These are phyloP conservation scores for Spergularia azorica DNA, from an alignment of 179 eudicot genomes.

Conservation along the genomic window DNA sequence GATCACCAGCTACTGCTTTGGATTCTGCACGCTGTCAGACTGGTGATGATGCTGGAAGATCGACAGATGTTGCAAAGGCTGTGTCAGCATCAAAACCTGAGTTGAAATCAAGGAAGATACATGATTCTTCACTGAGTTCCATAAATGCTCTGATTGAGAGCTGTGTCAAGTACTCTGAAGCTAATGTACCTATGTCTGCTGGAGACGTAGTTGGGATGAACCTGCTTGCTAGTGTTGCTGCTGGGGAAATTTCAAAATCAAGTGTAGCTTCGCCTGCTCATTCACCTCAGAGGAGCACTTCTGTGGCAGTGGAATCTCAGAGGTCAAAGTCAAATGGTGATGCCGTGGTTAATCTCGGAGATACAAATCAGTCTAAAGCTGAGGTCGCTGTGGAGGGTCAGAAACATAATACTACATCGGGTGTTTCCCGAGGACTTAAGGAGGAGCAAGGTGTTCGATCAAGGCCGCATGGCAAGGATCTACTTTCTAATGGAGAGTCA, in stretches of 20 bases:
- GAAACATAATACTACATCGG: not conserved
- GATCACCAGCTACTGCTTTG: conserved; percentile 28
- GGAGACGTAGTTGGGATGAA: conserved; percentile 91
- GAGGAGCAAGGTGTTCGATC: conserved; percentile 2
- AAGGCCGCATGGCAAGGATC: not conserved
- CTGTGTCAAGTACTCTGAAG: conserved; percentile 77
- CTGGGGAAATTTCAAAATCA: conserved; percentile 69
- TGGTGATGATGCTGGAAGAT: conserved; percentile 37
- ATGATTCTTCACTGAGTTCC: conserved; percentile 64
- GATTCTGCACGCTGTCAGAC: conserved; percentile 20
- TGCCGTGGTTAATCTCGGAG: conserved; percentile 1
- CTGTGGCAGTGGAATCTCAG: conserved; percentile 31
- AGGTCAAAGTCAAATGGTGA: conserved; percentile 20
- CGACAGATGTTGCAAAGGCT: conserved; percentile 29
- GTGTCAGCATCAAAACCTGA: conserved; percentile 31
- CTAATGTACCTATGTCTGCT: conserved; percentile 40
- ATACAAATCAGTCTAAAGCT: conserved; percentile 1
- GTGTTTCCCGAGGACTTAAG: not conserved
- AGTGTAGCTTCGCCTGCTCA: conserved; percentile 38
- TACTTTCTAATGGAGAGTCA: conserved; percentile 5
- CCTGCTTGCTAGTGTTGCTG: conserved; percentile 96
- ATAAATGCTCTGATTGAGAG: conserved; percentile 87
- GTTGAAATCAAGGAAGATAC: conserved; percentile 39
- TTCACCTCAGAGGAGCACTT: conserved; percentile 52
- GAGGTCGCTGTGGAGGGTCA: not conserved